Base-by-base conservation (phyloP, 2,329 filamentous ascomycete species). In the Chaetomium strumarium region DNA sequence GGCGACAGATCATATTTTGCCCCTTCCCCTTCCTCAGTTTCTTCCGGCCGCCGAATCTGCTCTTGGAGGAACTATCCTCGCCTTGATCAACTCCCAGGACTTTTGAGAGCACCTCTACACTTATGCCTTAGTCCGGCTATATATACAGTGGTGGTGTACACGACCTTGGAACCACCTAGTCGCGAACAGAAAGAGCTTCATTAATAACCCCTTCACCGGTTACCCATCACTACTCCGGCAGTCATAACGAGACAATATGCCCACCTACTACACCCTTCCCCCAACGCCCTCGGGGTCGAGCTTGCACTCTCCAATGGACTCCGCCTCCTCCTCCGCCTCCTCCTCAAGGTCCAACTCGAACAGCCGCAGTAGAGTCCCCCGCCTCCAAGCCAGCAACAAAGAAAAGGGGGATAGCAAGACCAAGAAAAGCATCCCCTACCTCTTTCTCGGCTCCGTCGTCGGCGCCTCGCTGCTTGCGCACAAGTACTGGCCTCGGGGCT, bases 401-500 rank as follows among this genome's bases (percentile, higher is more conserved):
- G 47, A 47, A 10, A 52, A 53, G 12, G 60, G 63, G 42, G 53
- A 60, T n/a, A n/a, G n/a, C 7, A 53, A 11, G 13, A 55, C 11
- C 46, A 33, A 41, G 10, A 45, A 67, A 48, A 70, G 70, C 56
- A 60, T 65, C n/a, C 67, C 69, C 8, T 59, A 71, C 14, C 39
- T 69, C 17, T 70, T 72, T 48, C 65, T 73, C 10, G 70, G 70
- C 19, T 64, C 66, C 17, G 62, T 72, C 37, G 69, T 66, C 1
- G 70, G 67, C 31, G 68, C 68, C 9, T 66, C 68, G 0, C 60
- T 68, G 19, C 64, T 65, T 5, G 67, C 67, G 1, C 65, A 72
- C 58, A 69, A 67, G 56, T 66, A 65, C 55, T 70, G 68, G 69
- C 70, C 70, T 46, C 68, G 68, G 52, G 70, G 69, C 11, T 58